Evolutionary conservation across 495 filamentous ascomycete genomes (phyloP).

Genomic region (Penicillium robsamsonii): DNA sequence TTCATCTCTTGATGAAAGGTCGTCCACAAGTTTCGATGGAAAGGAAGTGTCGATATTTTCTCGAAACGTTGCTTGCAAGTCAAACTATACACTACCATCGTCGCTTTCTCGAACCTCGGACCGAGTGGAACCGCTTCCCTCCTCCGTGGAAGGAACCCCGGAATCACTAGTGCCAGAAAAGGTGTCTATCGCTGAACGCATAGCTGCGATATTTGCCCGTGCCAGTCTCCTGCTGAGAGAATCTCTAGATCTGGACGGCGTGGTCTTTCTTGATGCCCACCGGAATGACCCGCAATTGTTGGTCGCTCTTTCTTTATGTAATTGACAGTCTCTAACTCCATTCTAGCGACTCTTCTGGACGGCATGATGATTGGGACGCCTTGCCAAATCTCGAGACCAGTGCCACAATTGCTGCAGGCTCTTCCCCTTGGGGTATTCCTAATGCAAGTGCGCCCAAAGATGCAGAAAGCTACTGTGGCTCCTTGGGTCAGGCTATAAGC

Average conservation of each 20-base stretch:
- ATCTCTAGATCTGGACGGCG: constrained; percentile 39
- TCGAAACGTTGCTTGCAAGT: not conserved
- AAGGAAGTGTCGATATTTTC: constrained; percentile 1
- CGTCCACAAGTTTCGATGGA: not conserved
- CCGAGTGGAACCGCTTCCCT: not conserved
- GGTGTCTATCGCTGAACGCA: constrained; percentile 10
- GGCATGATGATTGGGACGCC: not conserved
- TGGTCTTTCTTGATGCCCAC: constrained; percentile 35
- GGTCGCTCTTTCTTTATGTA: not conserved
- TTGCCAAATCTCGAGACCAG: not conserved
- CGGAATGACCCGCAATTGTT: constrained; percentile 14
- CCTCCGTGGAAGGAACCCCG: not conserved
- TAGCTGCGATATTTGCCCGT: constrained; percentile 30
- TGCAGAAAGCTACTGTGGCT: constrained; percentile 10
- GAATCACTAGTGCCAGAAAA: constrained; percentile 1
- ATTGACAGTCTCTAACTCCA: not conserved
- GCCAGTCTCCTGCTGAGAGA: constrained; percentile 34
- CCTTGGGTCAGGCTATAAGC: constrained; percentile 16
- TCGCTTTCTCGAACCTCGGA: constrained; percentile 10
- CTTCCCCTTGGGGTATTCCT: constrained; percentile 7
- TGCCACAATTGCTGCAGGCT: constrained; percentile 18
- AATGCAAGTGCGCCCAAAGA: not conserved
- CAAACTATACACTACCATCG: constrained; percentile 8
- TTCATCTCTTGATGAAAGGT: not conserved
- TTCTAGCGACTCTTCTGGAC: constrained; percentile 1